These are phyloP conservation scores for Cystobasidium ongulense DNA, from an alignment of 768 basidiomycete species.

Conservation along the genomic window DNA sequence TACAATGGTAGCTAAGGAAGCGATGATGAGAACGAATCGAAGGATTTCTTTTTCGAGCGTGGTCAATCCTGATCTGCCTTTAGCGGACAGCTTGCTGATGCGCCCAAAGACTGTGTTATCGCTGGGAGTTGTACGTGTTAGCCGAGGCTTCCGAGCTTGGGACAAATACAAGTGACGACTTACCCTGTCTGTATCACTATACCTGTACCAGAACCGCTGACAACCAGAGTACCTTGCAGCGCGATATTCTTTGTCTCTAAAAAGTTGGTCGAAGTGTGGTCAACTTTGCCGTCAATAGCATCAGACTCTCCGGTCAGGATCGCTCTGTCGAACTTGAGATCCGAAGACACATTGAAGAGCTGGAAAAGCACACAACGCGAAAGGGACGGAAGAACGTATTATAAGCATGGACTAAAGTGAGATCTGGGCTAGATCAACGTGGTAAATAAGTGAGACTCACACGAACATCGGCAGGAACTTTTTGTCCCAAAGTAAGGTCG, in stretches of 20 bases:
- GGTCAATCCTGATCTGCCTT: constrained; percentile 48
- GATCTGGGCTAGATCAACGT: neutral
- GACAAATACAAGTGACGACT: neutral
- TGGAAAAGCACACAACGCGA: neutral
- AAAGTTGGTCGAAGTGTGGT: constrained; percentile 53
- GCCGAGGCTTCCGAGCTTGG: neutral
- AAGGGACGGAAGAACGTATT: neutral
- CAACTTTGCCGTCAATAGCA: constrained; percentile 44
- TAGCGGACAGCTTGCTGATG: constrained; percentile 54
- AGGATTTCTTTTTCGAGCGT: constrained; percentile 55
- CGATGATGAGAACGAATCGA: constrained; percentile 49
- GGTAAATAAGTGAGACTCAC: neutral
- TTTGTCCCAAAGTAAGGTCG: constrained; percentile 34
- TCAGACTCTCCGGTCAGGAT: constrained; percentile 59
- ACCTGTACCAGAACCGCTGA: constrained; percentile 17
- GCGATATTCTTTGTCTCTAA: constrained; percentile 53
- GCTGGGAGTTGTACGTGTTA: constrained; percentile 6
- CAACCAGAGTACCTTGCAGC: constrained; percentile 52
- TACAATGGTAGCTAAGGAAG: constrained; percentile 7
- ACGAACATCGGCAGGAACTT: constrained; percentile 47
- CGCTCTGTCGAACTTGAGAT: constrained; percentile 58
- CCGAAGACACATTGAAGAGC: constrained; percentile 52
- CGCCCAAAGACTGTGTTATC: constrained; percentile 46
- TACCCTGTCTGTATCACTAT: constrained; percentile 31
- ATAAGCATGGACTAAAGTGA: neutral